phyloP scores from a whole-genome alignment of 2,329 filamentous ascomycete species.

The Botrytis cinerea region DNA sequence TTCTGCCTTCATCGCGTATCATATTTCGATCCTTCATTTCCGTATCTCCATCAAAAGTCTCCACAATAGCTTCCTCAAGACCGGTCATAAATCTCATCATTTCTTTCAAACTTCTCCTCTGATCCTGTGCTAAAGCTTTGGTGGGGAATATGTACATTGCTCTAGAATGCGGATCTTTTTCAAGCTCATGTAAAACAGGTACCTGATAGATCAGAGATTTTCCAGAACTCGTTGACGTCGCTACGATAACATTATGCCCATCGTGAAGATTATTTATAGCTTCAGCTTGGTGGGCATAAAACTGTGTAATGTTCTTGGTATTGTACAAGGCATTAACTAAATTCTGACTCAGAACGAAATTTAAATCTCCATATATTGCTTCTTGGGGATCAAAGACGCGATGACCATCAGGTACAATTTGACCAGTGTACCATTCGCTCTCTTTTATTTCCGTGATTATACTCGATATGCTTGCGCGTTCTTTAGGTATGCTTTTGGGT shows the following conservation, averaged over 20 bases:
- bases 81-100: constrained; percentile 79
- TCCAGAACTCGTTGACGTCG: constrained; percentile 93
- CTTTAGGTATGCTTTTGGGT: constrained; percentile 73
- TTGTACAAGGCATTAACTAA: constrained; percentile 97
- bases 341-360: constrained; percentile 84
- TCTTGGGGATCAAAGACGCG: constrained; percentile 85
- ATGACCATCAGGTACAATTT: constrained; percentile 92
- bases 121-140: constrained; percentile 94
- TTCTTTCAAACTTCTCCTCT: constrained; percentile 83
- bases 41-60: constrained; percentile 96
- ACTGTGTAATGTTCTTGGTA: constrained; percentile 77
- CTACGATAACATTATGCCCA: constrained; percentile 85
- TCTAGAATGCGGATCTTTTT: constrained; percentile 72
- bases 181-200: constrained; percentile 83
- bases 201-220: constrained; percentile 99
- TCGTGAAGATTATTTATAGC: constrained; percentile 86
- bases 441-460: constrained; percentile 83
- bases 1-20: constrained; percentile 84
- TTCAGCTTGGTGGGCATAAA: constrained; percentile 91
- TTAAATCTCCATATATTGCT: constrained; percentile 77
- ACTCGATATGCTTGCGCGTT: constrained; percentile 77
- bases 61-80: constrained; percentile 74
- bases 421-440: constrained; percentile 83
- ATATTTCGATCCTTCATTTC: constrained; percentile 74
- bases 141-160: constrained; percentile 99